phyloP scores from a whole-genome alignment of 345 rosid species.

The Firmiana major region DNA sequence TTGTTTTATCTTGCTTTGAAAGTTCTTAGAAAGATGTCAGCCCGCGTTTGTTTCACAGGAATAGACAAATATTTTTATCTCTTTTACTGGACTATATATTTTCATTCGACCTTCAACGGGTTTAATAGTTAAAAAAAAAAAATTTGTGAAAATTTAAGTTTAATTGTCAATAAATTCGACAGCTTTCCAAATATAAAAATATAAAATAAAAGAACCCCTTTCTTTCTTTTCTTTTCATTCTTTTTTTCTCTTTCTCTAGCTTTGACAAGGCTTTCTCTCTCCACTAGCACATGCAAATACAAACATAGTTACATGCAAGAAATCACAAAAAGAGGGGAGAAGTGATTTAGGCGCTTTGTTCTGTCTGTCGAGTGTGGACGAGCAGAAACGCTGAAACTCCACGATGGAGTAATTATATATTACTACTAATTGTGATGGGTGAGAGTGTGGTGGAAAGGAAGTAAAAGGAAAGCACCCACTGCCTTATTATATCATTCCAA shows the following conservation, averaged over 20 bases:
- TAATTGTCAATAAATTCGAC: no score
- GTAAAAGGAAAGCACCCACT: constrained; percentile 15
- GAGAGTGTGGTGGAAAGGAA: constrained; percentile 22
- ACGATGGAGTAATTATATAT: constrained; percentile 56
- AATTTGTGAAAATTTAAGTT: no score
- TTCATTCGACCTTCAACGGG: not conserved
- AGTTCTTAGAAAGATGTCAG: not conserved
- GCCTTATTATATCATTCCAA: constrained; percentile 24
- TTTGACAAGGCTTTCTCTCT: constrained; percentile 1
- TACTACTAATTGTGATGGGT: not conserved
- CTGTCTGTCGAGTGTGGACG: constrained; percentile 26
- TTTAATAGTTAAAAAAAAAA: no score
- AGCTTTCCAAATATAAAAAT: no score
- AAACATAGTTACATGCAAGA: constrained; percentile 39
- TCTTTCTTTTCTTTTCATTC: not conserved
- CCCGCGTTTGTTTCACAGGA: not conserved
- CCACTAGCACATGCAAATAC: constrained; percentile 16
- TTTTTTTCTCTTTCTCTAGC: constrained; percentile 10
- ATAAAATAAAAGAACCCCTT: not conserved
- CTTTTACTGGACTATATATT: not conserved
- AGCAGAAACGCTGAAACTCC: constrained; percentile 34
- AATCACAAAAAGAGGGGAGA: constrained; percentile 35
- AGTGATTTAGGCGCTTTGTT: constrained; percentile 26
- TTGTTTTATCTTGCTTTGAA: not conserved
- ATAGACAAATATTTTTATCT: not conserved